Evolutionary conservation across 1,139 yeast species (phyloP).

Genomic region (Kodamaea alishanica): DNA sequence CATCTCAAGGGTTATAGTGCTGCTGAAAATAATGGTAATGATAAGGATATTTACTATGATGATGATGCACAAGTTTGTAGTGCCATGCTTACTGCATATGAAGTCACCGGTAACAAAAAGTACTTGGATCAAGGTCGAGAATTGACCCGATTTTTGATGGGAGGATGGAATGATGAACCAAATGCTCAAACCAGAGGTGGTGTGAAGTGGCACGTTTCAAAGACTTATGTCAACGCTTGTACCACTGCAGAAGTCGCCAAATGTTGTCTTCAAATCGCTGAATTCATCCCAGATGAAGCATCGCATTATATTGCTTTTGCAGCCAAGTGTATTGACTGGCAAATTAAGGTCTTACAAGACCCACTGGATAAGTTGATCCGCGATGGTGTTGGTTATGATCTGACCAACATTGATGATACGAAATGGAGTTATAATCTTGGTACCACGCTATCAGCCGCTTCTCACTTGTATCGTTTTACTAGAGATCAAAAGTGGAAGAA

Average conservation of each 20-base stretch:
- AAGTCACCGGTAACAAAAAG: conserved; percentile 55
- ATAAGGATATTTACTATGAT: conserved; percentile 66
- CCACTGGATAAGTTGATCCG: conserved; percentile 52
- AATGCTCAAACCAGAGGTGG: conserved; percentile 51
- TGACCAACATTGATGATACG: conserved; percentile 42
- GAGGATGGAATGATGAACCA: conserved; percentile 56
- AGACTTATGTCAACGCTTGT: conserved; percentile 59
- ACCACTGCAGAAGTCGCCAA: conserved; percentile 72
- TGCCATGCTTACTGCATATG: conserved; percentile 64
- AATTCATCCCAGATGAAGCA: conserved; percentile 48
- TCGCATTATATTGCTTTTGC: conserved; percentile 49
- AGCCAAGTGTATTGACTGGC: conserved; percentile 52
- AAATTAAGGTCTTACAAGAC: conserved; percentile 50
- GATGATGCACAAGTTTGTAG: conserved; percentile 76
- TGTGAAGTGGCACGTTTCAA: conserved; percentile 62
- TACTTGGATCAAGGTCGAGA: conserved; percentile 58
- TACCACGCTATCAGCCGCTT: conserved; percentile 55
- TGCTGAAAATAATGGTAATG: conserved; percentile 53
- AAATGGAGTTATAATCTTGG: conserved; percentile 76
- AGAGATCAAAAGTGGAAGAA: conserved; percentile 52
- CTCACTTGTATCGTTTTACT: conserved; percentile 51
- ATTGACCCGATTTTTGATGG: conserved; percentile 59
- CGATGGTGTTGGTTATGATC: conserved; percentile 59
- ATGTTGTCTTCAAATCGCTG: conserved; percentile 58
- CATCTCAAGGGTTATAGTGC: conserved; percentile 55